A percentile compares a stretch with the other conserved stretches of the same genome.
Conservation (phyloP, 768 basidiomycete species). For the Lepiota brunneoincarnata region DNA sequence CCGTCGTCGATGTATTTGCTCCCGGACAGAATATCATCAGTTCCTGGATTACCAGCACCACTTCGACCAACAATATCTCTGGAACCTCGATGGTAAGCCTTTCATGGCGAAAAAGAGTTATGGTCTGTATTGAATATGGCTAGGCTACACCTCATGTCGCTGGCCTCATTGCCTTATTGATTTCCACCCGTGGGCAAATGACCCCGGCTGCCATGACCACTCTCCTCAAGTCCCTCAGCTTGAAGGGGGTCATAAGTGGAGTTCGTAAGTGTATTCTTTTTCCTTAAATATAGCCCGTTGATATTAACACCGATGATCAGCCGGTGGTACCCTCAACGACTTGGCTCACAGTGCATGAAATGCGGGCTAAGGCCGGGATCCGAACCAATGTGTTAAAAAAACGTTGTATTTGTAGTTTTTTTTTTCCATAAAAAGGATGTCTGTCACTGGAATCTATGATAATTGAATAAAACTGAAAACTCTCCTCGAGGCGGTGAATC, state of each 20-base stretch:
- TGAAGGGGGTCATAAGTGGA: conserved; percentile 25
- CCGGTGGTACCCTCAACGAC: conserved; percentile 24
- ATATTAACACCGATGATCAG: conserved; percentile 8
- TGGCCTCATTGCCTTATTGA: conserved; percentile 37
- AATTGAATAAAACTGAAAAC: too few species aligned
- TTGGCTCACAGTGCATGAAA: conserved; percentile 23
- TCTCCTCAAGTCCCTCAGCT: conserved; percentile 21
- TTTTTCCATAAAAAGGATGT: too few species aligned
- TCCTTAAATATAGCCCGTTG: not conserved
- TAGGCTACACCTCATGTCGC: conserved; percentile 39
- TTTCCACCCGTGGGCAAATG: conserved; percentile 26
- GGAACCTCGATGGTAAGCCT: conserved; percentile 26
- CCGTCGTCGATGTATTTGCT: conserved; percentile 38
- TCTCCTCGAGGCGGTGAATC: too few species aligned
- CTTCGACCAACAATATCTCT: conserved; percentile 20
- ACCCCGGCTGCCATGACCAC: conserved; percentile 27
- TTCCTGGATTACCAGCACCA: conserved; percentile 26
- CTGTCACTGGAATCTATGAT: too few species aligned
- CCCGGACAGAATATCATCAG: conserved; percentile 33
- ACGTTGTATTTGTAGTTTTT: too few species aligned
- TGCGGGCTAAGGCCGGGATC: not conserved
- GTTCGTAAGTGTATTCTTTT: conserved; percentile 22
- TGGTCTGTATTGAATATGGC: not conserved
- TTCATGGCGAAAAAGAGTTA: not conserved
- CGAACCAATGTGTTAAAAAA: too few species aligned